Conservation (phyloP, 768 basidiomycete genomes). For the Lentinus brumalis region DNA sequence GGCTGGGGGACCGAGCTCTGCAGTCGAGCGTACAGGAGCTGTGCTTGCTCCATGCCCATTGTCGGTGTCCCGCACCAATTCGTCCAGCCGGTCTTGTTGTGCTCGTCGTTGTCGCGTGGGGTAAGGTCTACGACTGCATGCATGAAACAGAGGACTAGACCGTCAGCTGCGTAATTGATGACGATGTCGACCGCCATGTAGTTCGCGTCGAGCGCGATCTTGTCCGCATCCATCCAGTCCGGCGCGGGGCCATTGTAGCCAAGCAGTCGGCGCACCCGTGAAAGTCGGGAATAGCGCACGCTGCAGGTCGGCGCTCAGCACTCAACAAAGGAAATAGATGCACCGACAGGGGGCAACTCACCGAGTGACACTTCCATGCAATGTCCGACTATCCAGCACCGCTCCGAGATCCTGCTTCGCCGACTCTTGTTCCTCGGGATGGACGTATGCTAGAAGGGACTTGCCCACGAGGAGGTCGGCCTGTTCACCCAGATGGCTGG, state of each 20-base stretch:
- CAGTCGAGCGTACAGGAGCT: conserved; percentile 61
- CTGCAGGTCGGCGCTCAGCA: conserved; percentile 38
- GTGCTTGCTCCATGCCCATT: conserved; percentile 58
- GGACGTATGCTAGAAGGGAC: conserved; percentile 75
- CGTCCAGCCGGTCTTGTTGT: conserved; percentile 73
- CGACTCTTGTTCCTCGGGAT: conserved; percentile 80
- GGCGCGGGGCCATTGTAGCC: conserved; percentile 60
- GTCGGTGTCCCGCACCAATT: conserved; percentile 86
- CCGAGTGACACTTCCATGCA: conserved; percentile 87
- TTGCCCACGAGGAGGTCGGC: conserved; percentile 69
- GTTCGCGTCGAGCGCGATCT: conserved; percentile 66
- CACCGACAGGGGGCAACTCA: conserved; percentile 31
- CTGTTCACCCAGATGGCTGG: conserved; percentile 70
- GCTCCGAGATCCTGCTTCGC: conserved; percentile 74
- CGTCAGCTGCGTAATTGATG: conserved; percentile 87
- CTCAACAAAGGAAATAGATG: conserved; percentile 26
- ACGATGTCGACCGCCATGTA: conserved; percentile 90
- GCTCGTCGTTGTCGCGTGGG: conserved; percentile 74
- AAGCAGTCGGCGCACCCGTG: conserved; percentile 70
- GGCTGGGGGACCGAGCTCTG: conserved; percentile 54
- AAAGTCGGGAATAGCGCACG: conserved; percentile 78
- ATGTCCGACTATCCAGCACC: conserved; percentile 71
- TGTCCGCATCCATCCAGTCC: conserved; percentile 66
- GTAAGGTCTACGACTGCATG: conserved; percentile 79
- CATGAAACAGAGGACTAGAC: conserved; percentile 85